phyloP scores from a whole-genome alignment of 768 basidiomycete genomes.

The Lactifluus echinatus region DNA sequence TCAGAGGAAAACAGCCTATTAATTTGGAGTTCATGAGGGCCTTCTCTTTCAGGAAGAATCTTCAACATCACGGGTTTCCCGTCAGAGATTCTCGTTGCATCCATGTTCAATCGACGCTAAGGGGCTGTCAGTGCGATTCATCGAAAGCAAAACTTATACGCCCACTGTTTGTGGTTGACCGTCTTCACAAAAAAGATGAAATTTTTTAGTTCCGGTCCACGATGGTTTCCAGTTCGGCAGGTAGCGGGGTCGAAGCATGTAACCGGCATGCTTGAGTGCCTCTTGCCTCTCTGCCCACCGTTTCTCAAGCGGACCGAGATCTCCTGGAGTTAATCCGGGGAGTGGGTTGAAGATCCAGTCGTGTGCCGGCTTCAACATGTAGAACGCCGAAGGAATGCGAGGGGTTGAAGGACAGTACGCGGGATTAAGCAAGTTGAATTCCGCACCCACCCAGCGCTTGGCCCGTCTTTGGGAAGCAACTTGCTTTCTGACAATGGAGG shows the following conservation, averaged over 20 bases:
- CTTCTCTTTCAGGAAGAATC: background rate
- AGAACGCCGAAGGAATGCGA: no score
- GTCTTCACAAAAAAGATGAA: background rate
- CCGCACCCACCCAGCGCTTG: no score
- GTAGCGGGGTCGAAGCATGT: background rate
- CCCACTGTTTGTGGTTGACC: slow-evolving; percentile 9
- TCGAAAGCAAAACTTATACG: no score
- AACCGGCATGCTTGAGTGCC: background rate
- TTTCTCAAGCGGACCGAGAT: background rate
- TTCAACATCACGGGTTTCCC: slow-evolving; percentile 5
- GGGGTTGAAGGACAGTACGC: no score
- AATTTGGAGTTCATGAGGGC: slow-evolving; percentile 10
- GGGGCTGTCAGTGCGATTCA: background rate
- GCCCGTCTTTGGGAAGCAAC: no score
- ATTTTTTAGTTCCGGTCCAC: background rate
- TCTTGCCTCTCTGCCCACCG: background rate
- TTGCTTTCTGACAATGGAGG: no score
- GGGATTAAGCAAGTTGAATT: no score
- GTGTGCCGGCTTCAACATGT: no score
- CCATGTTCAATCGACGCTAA: background rate
- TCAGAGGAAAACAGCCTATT: background rate
- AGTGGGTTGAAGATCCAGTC: background rate
- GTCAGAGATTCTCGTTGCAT: slow-evolving; percentile 10
- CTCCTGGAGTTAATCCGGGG: background rate
- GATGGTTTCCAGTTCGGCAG: background rate